Conservation (phyloP, 345 rosid species). For the Heritiera fomes region DNA sequence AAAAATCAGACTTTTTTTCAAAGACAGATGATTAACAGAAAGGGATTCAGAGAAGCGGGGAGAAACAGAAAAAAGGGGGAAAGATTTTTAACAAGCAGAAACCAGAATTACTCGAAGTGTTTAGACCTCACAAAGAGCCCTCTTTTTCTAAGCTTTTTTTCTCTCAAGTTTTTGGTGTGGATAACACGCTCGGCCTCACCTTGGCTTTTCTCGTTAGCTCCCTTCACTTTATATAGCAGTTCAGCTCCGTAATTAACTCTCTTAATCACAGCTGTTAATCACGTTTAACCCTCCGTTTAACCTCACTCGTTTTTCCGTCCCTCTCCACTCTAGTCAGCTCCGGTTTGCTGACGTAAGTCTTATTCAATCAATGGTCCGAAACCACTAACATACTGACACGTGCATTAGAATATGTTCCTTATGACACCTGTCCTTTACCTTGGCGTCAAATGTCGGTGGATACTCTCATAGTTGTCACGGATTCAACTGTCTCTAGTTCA, state of each 20-base stretch:
- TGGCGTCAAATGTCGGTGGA: constrained; percentile 24
- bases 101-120: constrained; percentile 16
- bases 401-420: accelerated
- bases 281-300: not conserved
- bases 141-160: not conserved
- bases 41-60: constrained; percentile 73
- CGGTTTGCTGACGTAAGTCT: constrained; percentile 21
- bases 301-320: not conserved
- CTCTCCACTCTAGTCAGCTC: not conserved
- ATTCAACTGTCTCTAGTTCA: not conserved
- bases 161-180: constrained; percentile 20
- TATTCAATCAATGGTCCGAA: not conserved
- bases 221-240: constrained; percentile 43
- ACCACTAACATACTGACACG: constrained; percentile 17
- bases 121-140: not conserved
- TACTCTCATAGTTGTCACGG: constrained; percentile 1
- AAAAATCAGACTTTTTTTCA: constrained; percentile 39
- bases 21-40: constrained; percentile 86
- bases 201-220: not conserved
- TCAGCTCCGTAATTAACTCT: constrained; percentile 27
- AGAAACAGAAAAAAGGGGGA: constrained; percentile 32
- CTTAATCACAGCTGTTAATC: constrained; percentile 3
- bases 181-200: constrained; percentile 43
- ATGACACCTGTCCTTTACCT: constrained; percentile 30
- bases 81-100: not conserved